These are phyloP conservation scores for Myotisia sp. DNA, from an alignment of 2,329 filamentous ascomycete genomes.

Conservation along the genomic window DNA sequence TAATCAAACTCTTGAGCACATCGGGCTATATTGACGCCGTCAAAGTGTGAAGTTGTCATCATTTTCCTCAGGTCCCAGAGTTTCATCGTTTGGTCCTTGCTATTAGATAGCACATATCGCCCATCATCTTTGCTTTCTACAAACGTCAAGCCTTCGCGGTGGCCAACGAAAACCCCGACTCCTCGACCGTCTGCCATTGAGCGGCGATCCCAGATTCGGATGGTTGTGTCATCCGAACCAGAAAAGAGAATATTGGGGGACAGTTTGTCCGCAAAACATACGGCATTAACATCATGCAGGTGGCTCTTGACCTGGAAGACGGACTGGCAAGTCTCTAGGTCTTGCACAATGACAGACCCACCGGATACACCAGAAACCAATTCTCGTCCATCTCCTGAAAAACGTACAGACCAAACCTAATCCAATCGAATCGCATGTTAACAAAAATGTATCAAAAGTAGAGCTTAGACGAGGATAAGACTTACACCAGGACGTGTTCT, in stretches of 20 bases:
- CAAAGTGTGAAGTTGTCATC: conserved; percentile 52
- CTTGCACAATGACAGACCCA: conserved; percentile 72
- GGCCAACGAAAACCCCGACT: conserved; percentile 45
- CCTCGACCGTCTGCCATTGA: conserved; percentile 48
- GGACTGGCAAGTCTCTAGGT: conserved; percentile 66
- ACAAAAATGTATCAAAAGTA: no score
- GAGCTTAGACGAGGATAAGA: conserved; percentile 1
- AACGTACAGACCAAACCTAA: conserved; percentile 76
- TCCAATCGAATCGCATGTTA: no score
- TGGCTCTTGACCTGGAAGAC: conserved; percentile 68
- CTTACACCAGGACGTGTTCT: conserved; percentile 33
- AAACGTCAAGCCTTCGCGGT: conserved; percentile 46
- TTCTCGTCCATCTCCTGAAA: conserved; percentile 80
- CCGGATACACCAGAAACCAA: conserved; percentile 78
- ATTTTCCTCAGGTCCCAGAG: conserved; percentile 90
- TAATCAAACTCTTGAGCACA: conserved; percentile 51
- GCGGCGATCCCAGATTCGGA: conserved; percentile 92
- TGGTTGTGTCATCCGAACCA: conserved; percentile 81
- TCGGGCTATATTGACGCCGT: conserved; percentile 37
- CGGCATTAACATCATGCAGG: conserved; percentile 81
- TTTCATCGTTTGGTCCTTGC: conserved; percentile 94
- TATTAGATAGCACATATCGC: conserved; percentile 83
- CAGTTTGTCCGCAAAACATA: conserved; percentile 79
- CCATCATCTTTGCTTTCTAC: conserved; percentile 73
- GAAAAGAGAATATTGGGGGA: conserved; percentile 93